Conservation (phyloP, 176 grass and related monocot genomes). For the Chloris gayana region DNA sequence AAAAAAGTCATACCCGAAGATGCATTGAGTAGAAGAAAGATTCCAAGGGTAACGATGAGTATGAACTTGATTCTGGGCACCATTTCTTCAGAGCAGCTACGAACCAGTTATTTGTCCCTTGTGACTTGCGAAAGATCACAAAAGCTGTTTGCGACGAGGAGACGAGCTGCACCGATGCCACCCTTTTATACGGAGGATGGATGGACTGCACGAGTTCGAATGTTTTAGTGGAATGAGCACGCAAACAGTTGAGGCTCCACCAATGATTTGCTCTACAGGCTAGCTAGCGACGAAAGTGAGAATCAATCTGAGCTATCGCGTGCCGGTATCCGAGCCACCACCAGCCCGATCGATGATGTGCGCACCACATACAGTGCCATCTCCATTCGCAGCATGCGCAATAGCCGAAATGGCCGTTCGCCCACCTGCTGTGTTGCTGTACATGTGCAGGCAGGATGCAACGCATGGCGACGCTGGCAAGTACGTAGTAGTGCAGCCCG, state of each 20-base stretch:
- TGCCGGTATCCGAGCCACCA: neutral
- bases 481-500: neutral
- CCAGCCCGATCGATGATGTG: neutral
- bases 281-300: conserved; percentile 21
- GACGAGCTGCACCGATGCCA: neutral
- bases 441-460: neutral
- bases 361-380: neutral
- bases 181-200: conserved; percentile 23
- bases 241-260: neutral
- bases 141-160: conserved; percentile 16
- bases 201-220: neutral
- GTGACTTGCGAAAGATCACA: neutral
- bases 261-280: neutral
- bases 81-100: neutral
- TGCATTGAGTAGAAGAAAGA: conserved; percentile 29
- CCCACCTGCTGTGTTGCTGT: neutral
- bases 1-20: conserved; percentile 29
- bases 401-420: neutral
- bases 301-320: conserved; percentile 19
- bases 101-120: neutral
- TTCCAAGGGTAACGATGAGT: conserved; percentile 27
- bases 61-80: conserved; percentile 27
- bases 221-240: conserved; percentile 26
- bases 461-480: neutral
- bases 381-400: neutral